Base-by-base conservation (phyloP, 345 rosid genomes). In the Boechera stricta region DNA sequence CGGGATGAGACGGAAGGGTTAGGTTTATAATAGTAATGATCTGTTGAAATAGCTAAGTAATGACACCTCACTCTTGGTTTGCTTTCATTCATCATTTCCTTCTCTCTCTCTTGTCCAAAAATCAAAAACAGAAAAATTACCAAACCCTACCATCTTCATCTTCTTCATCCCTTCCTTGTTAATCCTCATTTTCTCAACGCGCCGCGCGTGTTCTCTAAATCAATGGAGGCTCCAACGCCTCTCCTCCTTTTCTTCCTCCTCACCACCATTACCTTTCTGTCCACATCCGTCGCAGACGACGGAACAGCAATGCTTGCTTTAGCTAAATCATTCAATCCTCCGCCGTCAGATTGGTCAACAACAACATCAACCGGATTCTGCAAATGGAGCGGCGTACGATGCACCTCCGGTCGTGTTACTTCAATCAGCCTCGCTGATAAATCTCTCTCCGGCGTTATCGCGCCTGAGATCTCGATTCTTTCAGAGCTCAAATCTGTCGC, bases 301-400 rank as follows among this genome's bases (percentile, higher is more conserved):
- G 82, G 81, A 21, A 61, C 78, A 5, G 82, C 78, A 41, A 84
- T 91, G 74, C 78, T 82, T 29, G 68, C 76, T 26, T 66, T 94
- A 5, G 85, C 91, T 38, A 44, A 76, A 16, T 74, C 90, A 7
- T 78, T 91, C n/a, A n/a, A 3, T 9, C 82, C 87, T 1, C 33
- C 84, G 2, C 96, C 97, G 12, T 29, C 82, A 6, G 81, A 75
- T 11, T 92, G 98, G 98, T 86, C 92, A 1, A 38, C 84, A 12
- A 60, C 64, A 7, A 74, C 82, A 21, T 75, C 84, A 5, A 6
- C 59, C 44, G 75, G 74, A 21, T 42, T 81, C 80, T 94, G 98
- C 78, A 3, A 21, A 0, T 94, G 98, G 98, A 9, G 8, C 0
- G 91, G 94, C 77, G 58, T 91, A 42, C 16, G 0, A 2, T 91